Base-by-base conservation (phyloP, 805 yeast species). In the Nakazawaea laoshanensis region DNA sequence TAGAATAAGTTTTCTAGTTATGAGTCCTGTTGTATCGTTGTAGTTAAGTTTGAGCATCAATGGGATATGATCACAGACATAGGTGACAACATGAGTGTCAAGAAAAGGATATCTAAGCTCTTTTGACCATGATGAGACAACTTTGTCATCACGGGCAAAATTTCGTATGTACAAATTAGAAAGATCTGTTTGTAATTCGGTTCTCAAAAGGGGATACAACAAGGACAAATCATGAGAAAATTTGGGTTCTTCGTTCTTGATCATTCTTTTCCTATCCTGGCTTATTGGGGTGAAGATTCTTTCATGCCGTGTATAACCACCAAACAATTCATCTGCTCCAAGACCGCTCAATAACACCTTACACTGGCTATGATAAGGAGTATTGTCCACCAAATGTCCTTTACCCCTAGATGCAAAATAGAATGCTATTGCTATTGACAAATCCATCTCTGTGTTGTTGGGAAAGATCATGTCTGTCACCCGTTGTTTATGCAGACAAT, bases 301-400 rank as follows among this genome's bases (percentile, higher is more conserved):
- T 40, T 73, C 78, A 45, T 92, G 94, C 28, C 96, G 67, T 15
- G 94, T 83, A 52, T 92, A 92, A 0, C 99, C 99, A 0, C 95
- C 99, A 61, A 83, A 88, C 13, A 92, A 57, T 54, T 92, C 99
- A 57, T 92, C 99, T 0, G 98, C 98, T 1, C 99, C 99, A 9
- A 92, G 63, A 0, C 99, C 99, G 34, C 95, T 84, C 22, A 92
- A 61, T 7, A 92, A 53, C 0, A 92, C 95, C 42, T 74, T 70
- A 7, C 86, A 70, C 7, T 55, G 50, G 13, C 87, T 70, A 2
- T 48, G 41, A 44, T 77, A 80, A 6, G 42, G 36, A 3, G 21
- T 33, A 28, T 48, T 33, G 13, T 20, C 26, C 3, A 46, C 51
- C 12, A 41, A 35, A 10, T 36, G 44, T 0, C 80, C 75, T 7